Base-by-base conservation (phyloP, 2,329 filamentous ascomycete genomes). In the Fusarium cicatricum region DNA sequence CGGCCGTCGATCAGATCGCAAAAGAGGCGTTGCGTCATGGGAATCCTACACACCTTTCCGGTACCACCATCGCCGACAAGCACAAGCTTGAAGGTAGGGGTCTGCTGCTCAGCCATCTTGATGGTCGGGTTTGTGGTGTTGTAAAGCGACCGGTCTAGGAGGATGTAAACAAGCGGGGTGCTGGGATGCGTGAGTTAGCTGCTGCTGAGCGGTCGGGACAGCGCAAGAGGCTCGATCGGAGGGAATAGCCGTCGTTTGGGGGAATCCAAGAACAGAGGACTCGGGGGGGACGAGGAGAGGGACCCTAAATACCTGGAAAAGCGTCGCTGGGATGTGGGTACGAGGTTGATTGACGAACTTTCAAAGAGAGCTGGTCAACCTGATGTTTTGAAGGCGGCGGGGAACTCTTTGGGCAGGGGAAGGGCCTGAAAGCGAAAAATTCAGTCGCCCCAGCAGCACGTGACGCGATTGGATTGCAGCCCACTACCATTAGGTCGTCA, bases 51-150 rank as follows among this genome's bases (percentile, higher is more conserved):
- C 61, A 96, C 95, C 93, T 99, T 99, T 83, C 95, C 95, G 74
- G 95, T 99, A 86, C 95, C 95, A 81, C 95, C 95, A 78, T 99
- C 95, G 79, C 95, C 95, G 75, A 99, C 95, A 82, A 99, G 92
- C 78, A 99, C 95, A 74, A 99, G 91, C 91, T 99, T 99, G 90
- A 99, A 99, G 79, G 92, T 97, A 69, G 94, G 92, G 68, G 72
- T 77, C 77, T 72, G 68, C 64, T 74, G 72, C 62, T 74, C 67
- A 80, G 90, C 86, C 91, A 95, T 96, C 72, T 72, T 78, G 71
- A 73, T 65, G 69, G 68, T 52, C 52, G 55, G 55, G 54, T 58
- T 29, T 64, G 46, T 64, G 46, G 58, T 60, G 59, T 63, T 58
- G 59, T 55, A 26, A 26, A 65, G 57, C 60, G 60, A 69, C 60